Evolutionary conservation across 2,329 filamentous ascomycete genomes (phyloP).

Genomic region (Fusarium sp.): DNA sequence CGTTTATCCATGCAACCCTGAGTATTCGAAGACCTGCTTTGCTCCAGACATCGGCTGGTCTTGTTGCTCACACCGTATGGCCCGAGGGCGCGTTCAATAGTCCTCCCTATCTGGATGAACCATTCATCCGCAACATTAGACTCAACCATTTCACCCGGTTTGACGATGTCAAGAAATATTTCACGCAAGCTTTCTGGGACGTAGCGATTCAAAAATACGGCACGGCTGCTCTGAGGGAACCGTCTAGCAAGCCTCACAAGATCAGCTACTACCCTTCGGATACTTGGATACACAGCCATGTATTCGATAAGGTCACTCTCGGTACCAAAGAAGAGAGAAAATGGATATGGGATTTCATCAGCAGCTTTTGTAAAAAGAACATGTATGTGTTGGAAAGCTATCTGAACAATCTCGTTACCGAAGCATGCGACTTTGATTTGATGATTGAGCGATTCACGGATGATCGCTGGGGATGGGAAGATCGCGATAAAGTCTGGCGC

Average conservation of each 20-base stretch:
- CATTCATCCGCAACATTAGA: slow-evolving; percentile 5
- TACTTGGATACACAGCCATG: neutral
- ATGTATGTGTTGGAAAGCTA: slow-evolving; percentile 35
- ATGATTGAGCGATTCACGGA: slow-evolving; percentile 28
- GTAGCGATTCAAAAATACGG: slow-evolving; percentile 46
- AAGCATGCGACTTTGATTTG: slow-evolving; percentile 34
- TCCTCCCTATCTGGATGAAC: slow-evolving; percentile 3
- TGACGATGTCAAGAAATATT: slow-evolving; percentile 36
- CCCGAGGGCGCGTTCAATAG: slow-evolving; percentile 1
- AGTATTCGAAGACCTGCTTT: slow-evolving; percentile 21
- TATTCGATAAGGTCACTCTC: neutral
- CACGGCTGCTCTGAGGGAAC: slow-evolving; percentile 37
- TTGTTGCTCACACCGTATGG: slow-evolving; percentile 10
- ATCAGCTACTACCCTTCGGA: slow-evolving; percentile 33
- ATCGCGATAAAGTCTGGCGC: slow-evolving; percentile 11
- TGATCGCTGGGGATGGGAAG: slow-evolving; percentile 7
- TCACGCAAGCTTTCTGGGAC: slow-evolving; percentile 49
- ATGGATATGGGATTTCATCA: slow-evolving; percentile 15
- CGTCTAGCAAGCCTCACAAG: slow-evolving; percentile 39
- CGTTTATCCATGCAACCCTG: slow-evolving; percentile 12
- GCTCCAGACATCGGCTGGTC: slow-evolving; percentile 29
- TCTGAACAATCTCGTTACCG: slow-evolving; percentile 35
- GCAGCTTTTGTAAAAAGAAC: neutral
- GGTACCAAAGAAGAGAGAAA: slow-evolving; percentile 4
- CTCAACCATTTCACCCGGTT: slow-evolving; percentile 33